A percentile compares a stretch with the other conserved stretches of the same genome.
Evolutionary conservation across 2,329 filamentous ascomycete species (phyloP).

Genomic region (Stagonosporopsis chrysanthemi): DNA sequence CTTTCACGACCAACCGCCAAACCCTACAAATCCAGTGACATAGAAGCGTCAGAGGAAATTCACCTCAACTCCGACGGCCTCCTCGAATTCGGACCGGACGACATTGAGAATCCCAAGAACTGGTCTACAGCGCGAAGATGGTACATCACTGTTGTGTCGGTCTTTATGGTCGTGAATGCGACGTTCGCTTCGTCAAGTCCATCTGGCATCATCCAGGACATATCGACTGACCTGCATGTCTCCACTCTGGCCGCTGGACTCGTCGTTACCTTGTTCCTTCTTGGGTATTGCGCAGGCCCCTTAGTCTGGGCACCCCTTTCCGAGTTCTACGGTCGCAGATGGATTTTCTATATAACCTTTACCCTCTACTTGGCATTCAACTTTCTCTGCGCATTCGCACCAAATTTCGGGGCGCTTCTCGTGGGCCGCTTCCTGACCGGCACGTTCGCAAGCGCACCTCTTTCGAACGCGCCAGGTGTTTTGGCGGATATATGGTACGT

Average conservation of each 20-base stretch:
- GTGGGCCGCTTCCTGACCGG: constrained; percentile 65
- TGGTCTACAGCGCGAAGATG: constrained; percentile 9
- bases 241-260: constrained; percentile 51
- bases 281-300: constrained; percentile 69
- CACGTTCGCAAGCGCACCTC: constrained; percentile 60
- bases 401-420: constrained; percentile 61
- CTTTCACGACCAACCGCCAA: constrained; percentile 14
- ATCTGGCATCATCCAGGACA: constrained; percentile 4
- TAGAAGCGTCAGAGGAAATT: constrained; percentile 7
- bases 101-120: constrained; percentile 13
- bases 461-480: constrained; percentile 57
- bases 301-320: constrained; percentile 71
- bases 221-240: constrained; percentile 10
- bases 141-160: constrained; percentile 11
- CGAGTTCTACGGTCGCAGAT: constrained; percentile 68
- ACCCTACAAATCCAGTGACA: constrained; percentile 6
- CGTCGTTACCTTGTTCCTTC: constrained; percentile 69
- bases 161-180: constrained; percentile 9
- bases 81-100: constrained; percentile 4
- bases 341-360: constrained; percentile 58
- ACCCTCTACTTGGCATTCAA: constrained; percentile 55
- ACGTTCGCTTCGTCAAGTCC: constrained; percentile 16
- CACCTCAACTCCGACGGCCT: constrained; percentile 7
- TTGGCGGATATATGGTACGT: constrained; percentile 59
- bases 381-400: constrained; percentile 64